Conservation (phyloP, 1,284 basidiomycete species). For the Microbotryum saponariae region DNA sequence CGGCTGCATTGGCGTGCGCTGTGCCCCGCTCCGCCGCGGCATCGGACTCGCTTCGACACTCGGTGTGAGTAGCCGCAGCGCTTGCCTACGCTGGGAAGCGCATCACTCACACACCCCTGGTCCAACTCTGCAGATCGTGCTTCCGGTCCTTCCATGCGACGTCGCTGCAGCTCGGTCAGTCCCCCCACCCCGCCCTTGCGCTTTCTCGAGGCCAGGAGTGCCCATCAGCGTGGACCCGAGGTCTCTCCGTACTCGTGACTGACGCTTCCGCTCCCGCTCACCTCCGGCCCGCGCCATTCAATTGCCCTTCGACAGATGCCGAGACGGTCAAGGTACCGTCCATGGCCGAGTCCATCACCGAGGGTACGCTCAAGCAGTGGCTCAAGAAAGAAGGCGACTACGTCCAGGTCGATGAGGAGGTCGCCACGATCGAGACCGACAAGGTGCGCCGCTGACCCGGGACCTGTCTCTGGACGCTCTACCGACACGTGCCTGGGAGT, state of each 20-base stretch:
- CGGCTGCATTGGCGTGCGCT: too few species aligned
- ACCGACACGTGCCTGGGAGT: not conserved
- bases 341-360: slow-evolving; percentile 98
- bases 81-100: too few species aligned
- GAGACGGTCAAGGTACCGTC: slow-evolving; percentile 82
- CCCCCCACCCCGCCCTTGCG: not conserved
- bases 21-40: not conserved
- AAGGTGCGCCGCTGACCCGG: slow-evolving; percentile 55
- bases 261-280: not conserved
- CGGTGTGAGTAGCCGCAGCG: too few species aligned
- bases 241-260: not conserved
- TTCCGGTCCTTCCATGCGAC: slow-evolving; percentile 25
- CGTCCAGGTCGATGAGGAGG: slow-evolving; percentile 87
- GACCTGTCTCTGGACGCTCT: not conserved
- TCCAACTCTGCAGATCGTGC: not conserved
- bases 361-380: slow-evolving; percentile 95
- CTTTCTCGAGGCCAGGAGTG: not conserved
- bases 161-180: slow-evolving; percentile 16
- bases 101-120: too few species aligned
- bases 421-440: slow-evolving; percentile 97
- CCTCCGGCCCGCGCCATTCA: not conserved
- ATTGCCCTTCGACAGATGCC: slow-evolving; percentile 8
- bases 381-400: slow-evolving; percentile 86
- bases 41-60: not conserved
- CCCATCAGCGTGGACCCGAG: not conserved